Base-by-base conservation (phyloP, 495 filamentous ascomycete species). In the Aspergillus nanangensis region DNA sequence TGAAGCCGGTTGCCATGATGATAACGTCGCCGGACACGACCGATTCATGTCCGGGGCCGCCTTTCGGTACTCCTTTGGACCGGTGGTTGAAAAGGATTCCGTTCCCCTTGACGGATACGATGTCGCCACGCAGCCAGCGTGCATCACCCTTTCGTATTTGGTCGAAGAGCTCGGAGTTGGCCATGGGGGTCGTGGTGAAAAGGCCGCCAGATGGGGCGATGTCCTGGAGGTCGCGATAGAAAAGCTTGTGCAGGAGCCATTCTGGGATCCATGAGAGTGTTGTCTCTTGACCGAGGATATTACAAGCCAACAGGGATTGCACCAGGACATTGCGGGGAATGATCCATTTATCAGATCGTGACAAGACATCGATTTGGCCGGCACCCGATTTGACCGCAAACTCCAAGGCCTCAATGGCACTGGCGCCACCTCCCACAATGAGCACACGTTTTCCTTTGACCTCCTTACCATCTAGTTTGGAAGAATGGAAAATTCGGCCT, bases 291-390 rank as follows among this genome's bases (percentile, higher is more conserved):
- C 89, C 87, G 50, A 90, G 85, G 45, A 92, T 76, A 57, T 95
- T 95, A 47, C 87, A 62, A 1, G 84, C 74, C 9, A 95, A 72
- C 17, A 93, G 70, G 7, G 81, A 73, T 58, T 93, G 84, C 24
- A 90, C 71, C 11, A 92, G 31, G 3, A 84, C 68, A 51, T 91
- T 90, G 11, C 89, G 80, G 3, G 88, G 89, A 44, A 93, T 91
- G 41, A 93, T 84, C 88, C 88, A 93, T 68, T 93, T 93, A 56
- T 93, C 88, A 19, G 79, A 83, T 13, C 88, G 77, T 1, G 87
- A 81, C 4, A 93, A 74, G 14, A 95, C 80, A 50, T 84, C 81
- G 1, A 86, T 83, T 50, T 83, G 80, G 5, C 65, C 66, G 0
- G 87, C 88, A 2, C 78, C 75, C 32, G 80, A 77, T 37, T 79